Conservation (phyloP, 495 filamentous ascomycete species). For the Penicillium bovifimosum region DNA sequence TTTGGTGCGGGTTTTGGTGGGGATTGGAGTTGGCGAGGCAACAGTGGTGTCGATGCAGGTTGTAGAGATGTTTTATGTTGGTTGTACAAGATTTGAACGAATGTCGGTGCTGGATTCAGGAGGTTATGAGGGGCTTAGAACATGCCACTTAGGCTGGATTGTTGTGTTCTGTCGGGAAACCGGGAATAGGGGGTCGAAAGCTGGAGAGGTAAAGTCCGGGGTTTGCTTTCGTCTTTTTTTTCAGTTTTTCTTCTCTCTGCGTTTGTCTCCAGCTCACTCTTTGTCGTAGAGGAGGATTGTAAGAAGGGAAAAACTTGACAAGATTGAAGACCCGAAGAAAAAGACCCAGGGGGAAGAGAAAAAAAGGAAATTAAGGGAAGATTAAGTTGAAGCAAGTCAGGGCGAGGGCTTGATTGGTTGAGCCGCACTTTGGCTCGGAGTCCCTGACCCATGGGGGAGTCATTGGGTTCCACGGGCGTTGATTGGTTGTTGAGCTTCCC, state of each 20-base stretch:
- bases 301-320: background rate
- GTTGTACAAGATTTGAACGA: too few relatives aligned
- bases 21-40: conserved; percentile 25
- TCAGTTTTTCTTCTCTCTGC: background rate
- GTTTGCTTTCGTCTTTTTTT: background rate
- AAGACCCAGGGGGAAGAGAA: conserved; percentile 4
- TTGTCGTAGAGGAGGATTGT: background rate
- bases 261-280: background rate
- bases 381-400: conserved; percentile 3
- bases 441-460: background rate
- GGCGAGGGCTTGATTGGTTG: conserved; percentile 3
- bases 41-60: conserved; percentile 7
- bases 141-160: conserved; percentile 3
- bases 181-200: background rate
- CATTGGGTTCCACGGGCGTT: background rate
- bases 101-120: too few relatives aligned
- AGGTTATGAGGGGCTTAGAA: background rate
- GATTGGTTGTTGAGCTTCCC: conserved; percentile 1
- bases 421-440: conserved; percentile 4
- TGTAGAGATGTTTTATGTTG: background rate
- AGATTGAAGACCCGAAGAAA: conserved; percentile 8
- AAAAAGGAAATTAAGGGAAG: conserved; percentile 10
- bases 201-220: background rate
- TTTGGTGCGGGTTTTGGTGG: conserved; percentile 20
- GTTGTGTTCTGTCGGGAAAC: conserved; percentile 1